Conservation (phyloP, 129 eudicot genomes). For the Chrysanthemum seticuspe region DNA sequence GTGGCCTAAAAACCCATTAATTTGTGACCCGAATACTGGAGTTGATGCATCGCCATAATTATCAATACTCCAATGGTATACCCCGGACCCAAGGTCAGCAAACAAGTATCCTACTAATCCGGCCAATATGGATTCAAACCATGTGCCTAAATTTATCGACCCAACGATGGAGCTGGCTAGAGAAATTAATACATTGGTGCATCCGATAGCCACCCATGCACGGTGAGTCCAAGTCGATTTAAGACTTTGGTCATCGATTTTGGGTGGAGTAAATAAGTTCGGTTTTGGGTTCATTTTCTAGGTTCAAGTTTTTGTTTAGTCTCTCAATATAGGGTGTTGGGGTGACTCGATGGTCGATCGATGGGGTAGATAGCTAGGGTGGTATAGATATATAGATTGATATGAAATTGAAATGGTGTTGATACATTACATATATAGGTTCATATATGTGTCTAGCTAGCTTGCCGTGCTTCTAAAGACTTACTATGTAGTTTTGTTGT, state of each 20-base stretch:
- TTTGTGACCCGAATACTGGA: conserved; percentile 61
- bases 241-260: conserved; percentile 46
- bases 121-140: conserved; percentile 51
- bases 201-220: conserved; percentile 68
- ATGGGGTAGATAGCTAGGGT: no score
- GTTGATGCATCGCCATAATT: conserved; percentile 62
- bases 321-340: no score
- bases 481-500: no score
- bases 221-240: conserved; percentile 74
- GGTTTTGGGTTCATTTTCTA: no score
- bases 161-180: conserved; percentile 47
- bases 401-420: no score
- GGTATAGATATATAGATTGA: no score
- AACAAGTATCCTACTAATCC: conserved; percentile 50
- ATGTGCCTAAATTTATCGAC: conserved; percentile 36
- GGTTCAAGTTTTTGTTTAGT: no score
- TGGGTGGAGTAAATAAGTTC: conserved; percentile 24
- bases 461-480: no score
- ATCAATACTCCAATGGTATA: conserved; percentile 80
- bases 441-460: no score
- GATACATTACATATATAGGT: no score
- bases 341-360: no score
- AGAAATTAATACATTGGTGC: conserved; percentile 56
- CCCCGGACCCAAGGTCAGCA: conserved; percentile 68
- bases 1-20: conserved; percentile 61